A percentile compares a stretch with the other conserved stretches of the same genome.
Evolutionary conservation across 1,284 basidiomycete species (phyloP).

Genomic region (Meripilus lineatus): DNA sequence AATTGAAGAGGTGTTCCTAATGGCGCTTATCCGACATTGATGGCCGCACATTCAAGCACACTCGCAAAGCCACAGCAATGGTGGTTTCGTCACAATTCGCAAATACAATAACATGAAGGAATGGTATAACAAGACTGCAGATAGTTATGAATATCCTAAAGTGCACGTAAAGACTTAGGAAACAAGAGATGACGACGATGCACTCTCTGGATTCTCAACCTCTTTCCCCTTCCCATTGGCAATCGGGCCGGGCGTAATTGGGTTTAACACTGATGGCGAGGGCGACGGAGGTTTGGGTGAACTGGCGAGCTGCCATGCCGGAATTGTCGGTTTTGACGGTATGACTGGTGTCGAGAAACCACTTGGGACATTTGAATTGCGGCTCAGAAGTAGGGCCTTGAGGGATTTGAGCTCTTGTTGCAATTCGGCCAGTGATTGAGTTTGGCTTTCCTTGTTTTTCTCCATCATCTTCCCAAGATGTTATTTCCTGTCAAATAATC

Average conservation of each 20-base stretch:
- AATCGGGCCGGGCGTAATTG: constrained; percentile 14
- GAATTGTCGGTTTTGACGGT: constrained; percentile 70
- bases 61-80: too few relatives aligned
- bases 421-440: constrained; percentile 75
- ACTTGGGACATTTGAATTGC: constrained; percentile 51
- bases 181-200: constrained; percentile 21
- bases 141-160: not conserved
- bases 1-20: not conserved
- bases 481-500: constrained; percentile 1
- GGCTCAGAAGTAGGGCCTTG: constrained; percentile 87
- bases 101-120: not conserved
- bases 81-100: not conserved
- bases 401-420: constrained; percentile 95
- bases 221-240: constrained; percentile 28
- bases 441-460: constrained; percentile 83
- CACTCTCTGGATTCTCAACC: constrained; percentile 14
- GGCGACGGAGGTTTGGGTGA: constrained; percentile 18
- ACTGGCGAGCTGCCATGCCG: constrained; percentile 85
- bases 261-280: constrained; percentile 16
- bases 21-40: too few relatives aligned
- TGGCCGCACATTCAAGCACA: too few relatives aligned
- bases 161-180: not conserved
- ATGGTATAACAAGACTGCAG: not conserved
- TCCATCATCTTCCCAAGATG: constrained; percentile 74
- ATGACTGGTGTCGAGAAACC: constrained; percentile 46